A percentile compares a stretch with the other conserved stretches of the same genome.
phyloP scores from a whole-genome alignment of 2,329 filamentous ascomycete genomes.

The Aureobasidium sp. region DNA sequence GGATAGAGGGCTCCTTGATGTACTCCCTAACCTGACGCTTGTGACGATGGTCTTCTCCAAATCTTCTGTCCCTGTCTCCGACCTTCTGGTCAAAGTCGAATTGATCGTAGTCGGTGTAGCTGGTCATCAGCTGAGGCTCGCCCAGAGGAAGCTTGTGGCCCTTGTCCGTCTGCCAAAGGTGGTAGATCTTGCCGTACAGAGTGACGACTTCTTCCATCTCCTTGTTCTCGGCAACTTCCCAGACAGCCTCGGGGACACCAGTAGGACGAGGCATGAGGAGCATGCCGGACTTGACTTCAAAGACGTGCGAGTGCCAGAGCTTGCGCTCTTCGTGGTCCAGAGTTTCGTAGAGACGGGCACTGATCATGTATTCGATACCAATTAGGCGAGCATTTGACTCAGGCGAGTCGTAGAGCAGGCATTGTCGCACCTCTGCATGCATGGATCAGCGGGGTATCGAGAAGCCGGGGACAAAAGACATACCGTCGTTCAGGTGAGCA shows the following conservation, averaged over 20 bases:
- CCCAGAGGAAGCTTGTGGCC: slow-evolving; percentile 60
- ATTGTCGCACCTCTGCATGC: slow-evolving; percentile 69
- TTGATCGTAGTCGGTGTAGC: slow-evolving; percentile 47
- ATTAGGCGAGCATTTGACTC: slow-evolving; percentile 64
- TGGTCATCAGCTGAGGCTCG: slow-evolving; percentile 57
- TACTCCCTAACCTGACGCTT: slow-evolving; percentile 49
- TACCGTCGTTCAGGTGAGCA: slow-evolving; percentile 61
- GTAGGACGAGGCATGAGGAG: slow-evolving; percentile 64
- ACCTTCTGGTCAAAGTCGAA: slow-evolving; percentile 42
- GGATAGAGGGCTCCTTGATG: slow-evolving; percentile 45
- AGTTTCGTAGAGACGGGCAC: slow-evolving; percentile 58
- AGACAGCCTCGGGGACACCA: slow-evolving; percentile 51
- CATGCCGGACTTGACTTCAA: slow-evolving; percentile 72
- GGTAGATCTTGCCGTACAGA: slow-evolving; percentile 77
- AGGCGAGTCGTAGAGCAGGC: slow-evolving; percentile 72
- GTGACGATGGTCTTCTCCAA: slow-evolving; percentile 43
- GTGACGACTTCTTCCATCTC: slow-evolving; percentile 73
- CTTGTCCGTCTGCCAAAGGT: slow-evolving; percentile 78
- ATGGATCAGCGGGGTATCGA: not conserved
- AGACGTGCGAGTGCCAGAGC: slow-evolving; percentile 72
- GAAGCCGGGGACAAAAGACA: not conserved
- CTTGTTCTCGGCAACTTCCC: slow-evolving; percentile 69
- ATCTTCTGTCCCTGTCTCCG: slow-evolving; percentile 47
- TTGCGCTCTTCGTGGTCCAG: slow-evolving; percentile 61
- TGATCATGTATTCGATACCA: slow-evolving; percentile 84